phyloP scores from a whole-genome alignment of 441 rosid species.

The Adansonia gregorii region DNA sequence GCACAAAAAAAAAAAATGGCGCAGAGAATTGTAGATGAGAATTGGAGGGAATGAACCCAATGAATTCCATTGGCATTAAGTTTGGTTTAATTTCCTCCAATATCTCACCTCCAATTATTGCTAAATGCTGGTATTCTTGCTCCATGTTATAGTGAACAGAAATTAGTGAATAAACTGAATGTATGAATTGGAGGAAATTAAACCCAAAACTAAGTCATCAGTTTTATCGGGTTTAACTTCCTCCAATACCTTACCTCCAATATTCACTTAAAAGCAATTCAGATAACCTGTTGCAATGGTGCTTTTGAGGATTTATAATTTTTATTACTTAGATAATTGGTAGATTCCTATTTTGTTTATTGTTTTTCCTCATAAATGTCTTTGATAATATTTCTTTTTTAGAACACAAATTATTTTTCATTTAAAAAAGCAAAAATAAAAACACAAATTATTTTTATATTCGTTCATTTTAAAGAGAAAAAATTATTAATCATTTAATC shows the following conservation, averaged over 20 bases:
- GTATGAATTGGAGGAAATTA: constrained; percentile 9
- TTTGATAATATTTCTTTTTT: not conserved
- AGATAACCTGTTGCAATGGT: not conserved
- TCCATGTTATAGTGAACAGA: not conserved
- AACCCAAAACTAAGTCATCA: not conserved
- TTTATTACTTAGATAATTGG: not conserved
- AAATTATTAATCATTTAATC: not conserved
- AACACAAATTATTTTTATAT: not conserved
- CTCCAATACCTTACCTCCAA: constrained; percentile 2
- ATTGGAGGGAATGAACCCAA: constrained; percentile 14
- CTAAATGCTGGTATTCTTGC: too few species aligned
- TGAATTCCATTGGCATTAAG: not conserved
- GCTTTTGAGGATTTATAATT: not conserved
- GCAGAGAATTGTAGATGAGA: not conserved
- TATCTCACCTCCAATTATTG: constrained; percentile 12
- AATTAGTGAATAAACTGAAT: not conserved
- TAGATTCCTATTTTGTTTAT: not conserved
- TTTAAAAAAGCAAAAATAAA: not conserved
- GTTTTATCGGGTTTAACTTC: not conserved
- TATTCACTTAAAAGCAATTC: not conserved
- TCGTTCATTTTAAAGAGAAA: not conserved
- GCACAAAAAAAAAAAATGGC: not conserved
- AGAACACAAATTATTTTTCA: not conserved
- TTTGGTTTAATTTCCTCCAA: constrained; percentile 11
- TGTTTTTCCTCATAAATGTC: not conserved